Percentiles rank a stretch among this genome's conserved stretches.
phyloP scores from a whole-genome alignment of 176 grass and related monocot species.

The Secale cereale region DNA sequence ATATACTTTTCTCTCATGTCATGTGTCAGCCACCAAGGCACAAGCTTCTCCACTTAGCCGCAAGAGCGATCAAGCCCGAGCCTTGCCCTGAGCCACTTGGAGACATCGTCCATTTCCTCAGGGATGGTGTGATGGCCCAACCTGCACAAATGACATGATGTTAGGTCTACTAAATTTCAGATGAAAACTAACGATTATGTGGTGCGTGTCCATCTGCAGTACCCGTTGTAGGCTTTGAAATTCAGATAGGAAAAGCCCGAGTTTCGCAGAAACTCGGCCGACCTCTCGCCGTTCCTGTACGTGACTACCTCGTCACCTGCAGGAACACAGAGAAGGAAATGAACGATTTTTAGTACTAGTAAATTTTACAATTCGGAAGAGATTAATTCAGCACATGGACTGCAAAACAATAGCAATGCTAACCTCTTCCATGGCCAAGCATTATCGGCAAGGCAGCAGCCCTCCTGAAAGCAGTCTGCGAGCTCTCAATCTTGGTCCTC shows the following conservation, averaged over 20 bases:
- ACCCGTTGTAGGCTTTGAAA: conserved; percentile 86
- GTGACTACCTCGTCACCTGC: conserved; percentile 84
- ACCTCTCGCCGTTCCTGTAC: conserved; percentile 78
- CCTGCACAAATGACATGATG: conserved; percentile 34
- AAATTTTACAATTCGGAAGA: not conserved
- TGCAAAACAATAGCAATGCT: not conserved
- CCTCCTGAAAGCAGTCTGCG: conserved; percentile 57
- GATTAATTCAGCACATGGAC: not conserved
- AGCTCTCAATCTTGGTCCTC: conserved; percentile 83
- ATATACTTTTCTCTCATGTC: conserved; percentile 24
- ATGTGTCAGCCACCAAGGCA: conserved; percentile 21
- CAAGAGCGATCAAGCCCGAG: conserved; percentile 64
- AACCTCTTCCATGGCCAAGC: conserved; percentile 85
- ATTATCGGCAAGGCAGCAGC: conserved; percentile 67
- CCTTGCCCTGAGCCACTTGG: conserved; percentile 79
- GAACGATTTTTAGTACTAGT: not conserved
- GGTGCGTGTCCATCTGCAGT: conserved; percentile 27
- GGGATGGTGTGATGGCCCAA: conserved; percentile 89
- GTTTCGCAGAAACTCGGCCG: conserved; percentile 50
- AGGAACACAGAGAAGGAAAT: not conserved
- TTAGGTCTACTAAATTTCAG: not conserved
- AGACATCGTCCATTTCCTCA: conserved; percentile 93
- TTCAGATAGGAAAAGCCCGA: conserved; percentile 64
- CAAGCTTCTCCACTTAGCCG: conserved; percentile 15
- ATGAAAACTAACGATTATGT: not conserved